Evolutionary conservation across 345 rosid genomes (phyloP), one percentile per base, ranked within the genome.

Genomic region (Carallia brachiata): DNA sequence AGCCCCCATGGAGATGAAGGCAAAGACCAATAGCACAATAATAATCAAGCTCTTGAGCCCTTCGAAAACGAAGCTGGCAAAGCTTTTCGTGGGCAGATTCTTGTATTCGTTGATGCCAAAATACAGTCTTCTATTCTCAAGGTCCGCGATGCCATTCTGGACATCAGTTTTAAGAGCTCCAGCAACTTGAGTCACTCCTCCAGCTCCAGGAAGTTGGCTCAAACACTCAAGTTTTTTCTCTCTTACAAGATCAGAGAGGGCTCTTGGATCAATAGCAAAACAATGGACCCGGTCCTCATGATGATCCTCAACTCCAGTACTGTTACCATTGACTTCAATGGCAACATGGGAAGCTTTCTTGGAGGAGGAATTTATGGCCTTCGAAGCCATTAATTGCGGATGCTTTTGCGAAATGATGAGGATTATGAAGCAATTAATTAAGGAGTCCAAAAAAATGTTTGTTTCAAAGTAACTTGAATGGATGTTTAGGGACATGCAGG

Each of bases 1-100:
- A 2, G 84, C 88, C 1, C 74, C 90, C 12, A 90, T 82, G 39
- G 97, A 85, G 47, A 88, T 81, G 12, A 83, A 81, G 4, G 94
- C 90, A 50, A 89, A 84, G 7, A 62, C 88, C 53, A 89, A 63
- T 52, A 85, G 88, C 61, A 89, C 84, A n/a, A 86, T 66, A n/a
- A 86, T 83, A 7, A 88, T 89, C 1, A 78, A 44, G 75, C 85
- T 88, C 12, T 85, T 85, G 62, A 84, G 81, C 6, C 83, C 92
- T 62, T 85, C 92, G 10, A 76, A 17, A n/a, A 88, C 78, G 15
- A 84, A 89, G 27, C 77, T 18, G 23, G 82, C 58, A 15, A 89
- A 73, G 53, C 80, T 70, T 79, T 81, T 89, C 0, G n/a, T 0
- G 7, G 65, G 65, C 10, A 2, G 23, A 34, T 23, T 32, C 18